Conservation (phyloP, 495 filamentous ascomycete genomes). For the Jackrogersella multiformis region DNA sequence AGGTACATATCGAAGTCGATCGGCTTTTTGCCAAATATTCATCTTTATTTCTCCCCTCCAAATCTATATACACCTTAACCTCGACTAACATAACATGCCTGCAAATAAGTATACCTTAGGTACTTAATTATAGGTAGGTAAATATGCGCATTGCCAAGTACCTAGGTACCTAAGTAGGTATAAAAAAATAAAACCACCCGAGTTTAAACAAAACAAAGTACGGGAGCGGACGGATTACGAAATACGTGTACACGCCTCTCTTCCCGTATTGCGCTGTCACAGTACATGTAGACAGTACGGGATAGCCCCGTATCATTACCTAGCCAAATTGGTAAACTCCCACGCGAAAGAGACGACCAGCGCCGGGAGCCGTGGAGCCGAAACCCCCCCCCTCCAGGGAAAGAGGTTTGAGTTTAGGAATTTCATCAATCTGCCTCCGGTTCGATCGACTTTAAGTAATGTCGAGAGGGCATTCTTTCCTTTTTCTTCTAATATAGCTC, state of each 20-base stretch:
- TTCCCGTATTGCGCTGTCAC: slow-evolving; percentile 38
- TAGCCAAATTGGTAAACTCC: slow-evolving; percentile 41
- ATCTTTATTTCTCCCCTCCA: no score
- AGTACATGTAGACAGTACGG: slow-evolving; percentile 42
- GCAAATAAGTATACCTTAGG: no score
- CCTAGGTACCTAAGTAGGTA: neutral
- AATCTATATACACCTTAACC: no score
- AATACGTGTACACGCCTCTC: slow-evolving; percentile 32
- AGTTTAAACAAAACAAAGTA: slow-evolving; percentile 22
- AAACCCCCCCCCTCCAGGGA: slow-evolving; percentile 27
- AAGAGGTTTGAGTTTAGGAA: slow-evolving; percentile 32
- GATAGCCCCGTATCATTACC: slow-evolving; percentile 39
- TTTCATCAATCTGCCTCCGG: slow-evolving; percentile 28
- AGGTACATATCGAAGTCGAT: neutral
- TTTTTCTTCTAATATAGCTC: neutral
- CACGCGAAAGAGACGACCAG: slow-evolving; percentile 43
- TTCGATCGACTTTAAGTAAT: slow-evolving; percentile 15
- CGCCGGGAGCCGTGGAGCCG: slow-evolving; percentile 44
- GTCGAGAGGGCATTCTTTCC: neutral
- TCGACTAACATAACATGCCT: no score
- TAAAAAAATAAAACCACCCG: neutral
- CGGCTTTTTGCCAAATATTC: slow-evolving; percentile 30
- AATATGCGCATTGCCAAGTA: neutral
- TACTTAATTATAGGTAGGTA: no score
- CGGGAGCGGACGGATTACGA: slow-evolving; percentile 31